A percentile compares a stretch with the other conserved stretches of the same genome.
Conservation (phyloP, 2,329 filamentous ascomycete species). For the Helminthosporium solani region DNA sequence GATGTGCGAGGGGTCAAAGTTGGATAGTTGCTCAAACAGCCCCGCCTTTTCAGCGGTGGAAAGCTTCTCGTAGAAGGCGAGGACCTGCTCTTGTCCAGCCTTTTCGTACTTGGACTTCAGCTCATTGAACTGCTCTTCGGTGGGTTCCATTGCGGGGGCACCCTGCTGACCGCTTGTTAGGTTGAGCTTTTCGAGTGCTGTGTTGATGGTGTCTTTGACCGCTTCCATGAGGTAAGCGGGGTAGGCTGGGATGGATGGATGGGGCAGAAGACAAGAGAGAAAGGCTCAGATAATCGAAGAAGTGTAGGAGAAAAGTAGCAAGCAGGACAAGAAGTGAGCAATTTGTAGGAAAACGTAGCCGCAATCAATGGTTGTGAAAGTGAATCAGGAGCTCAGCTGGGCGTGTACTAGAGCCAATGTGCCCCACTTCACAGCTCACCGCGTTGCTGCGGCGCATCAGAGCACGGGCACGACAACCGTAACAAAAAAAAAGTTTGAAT, state of each 20-base stretch:
- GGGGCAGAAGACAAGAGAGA: slow-evolving; percentile 7
- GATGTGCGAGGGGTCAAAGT: slow-evolving; percentile 82
- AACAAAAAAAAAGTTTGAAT: too few species aligned
- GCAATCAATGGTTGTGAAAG: slow-evolving; percentile 19
- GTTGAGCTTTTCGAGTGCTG: slow-evolving; percentile 46
- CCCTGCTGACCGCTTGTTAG: slow-evolving; percentile 37
- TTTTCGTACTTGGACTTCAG: slow-evolving; percentile 72
- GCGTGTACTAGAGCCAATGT: slow-evolving; percentile 19
- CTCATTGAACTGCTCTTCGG: slow-evolving; percentile 64
- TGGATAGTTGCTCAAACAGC: slow-evolving; percentile 78
- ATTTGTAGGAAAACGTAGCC: slow-evolving; percentile 12
- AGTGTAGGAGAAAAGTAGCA: background rate
- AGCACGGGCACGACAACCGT: slow-evolving; percentile 12
- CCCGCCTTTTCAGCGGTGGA: slow-evolving; percentile 68
- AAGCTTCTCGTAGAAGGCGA: slow-evolving; percentile 84
- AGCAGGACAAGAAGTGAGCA: slow-evolving; percentile 1
- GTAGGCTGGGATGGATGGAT: slow-evolving; percentile 17
- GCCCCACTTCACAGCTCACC: slow-evolving; percentile 33
- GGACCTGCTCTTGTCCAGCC: slow-evolving; percentile 78
- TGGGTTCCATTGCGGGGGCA: slow-evolving; percentile 54
- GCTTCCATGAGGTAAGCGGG: slow-evolving; percentile 44
- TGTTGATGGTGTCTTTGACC: slow-evolving; percentile 45
- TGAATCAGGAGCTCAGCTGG: slow-evolving; percentile 21
- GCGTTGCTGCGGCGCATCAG: slow-evolving; percentile 25
- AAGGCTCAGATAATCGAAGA: slow-evolving; percentile 12